These are phyloP conservation scores for Yamadazyma kitorensis DNA, from an alignment of 805 yeast species.

Conservation along the genomic window DNA sequence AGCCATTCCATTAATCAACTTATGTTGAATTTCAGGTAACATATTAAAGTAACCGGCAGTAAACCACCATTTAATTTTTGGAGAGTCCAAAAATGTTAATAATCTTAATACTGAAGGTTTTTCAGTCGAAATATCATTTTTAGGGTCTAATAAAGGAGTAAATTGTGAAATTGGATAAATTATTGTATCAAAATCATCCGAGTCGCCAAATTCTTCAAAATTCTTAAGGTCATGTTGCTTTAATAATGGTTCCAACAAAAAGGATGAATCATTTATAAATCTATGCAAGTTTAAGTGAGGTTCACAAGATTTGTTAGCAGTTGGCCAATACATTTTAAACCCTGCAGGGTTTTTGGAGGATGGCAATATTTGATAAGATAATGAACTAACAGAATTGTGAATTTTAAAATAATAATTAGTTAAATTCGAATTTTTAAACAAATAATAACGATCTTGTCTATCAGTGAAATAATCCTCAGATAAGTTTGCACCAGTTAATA, in stretches of 20 bases:
- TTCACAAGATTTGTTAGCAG: conserved; percentile 59
- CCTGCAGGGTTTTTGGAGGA: conserved; percentile 44
- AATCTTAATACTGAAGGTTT: conserved; percentile 64
- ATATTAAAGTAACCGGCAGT: conserved; percentile 97
- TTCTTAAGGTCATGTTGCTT: conserved; percentile 36
- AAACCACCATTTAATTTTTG: conserved; percentile 69
- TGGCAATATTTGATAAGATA: conserved; percentile 63
- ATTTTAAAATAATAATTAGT: conserved; percentile 74
- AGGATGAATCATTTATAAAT: conserved; percentile 57
- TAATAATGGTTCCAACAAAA: conserved; percentile 56
- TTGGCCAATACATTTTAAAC: conserved; percentile 72
- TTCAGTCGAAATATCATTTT: conserved; percentile 71
- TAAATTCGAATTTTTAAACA: conserved; percentile 56
- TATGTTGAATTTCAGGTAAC: conserved; percentile 65
- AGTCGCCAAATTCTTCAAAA: conserved; percentile 31
- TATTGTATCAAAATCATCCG: conserved; percentile 49
- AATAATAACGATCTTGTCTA: conserved; percentile 89
- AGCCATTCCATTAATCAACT: conserved; percentile 57
- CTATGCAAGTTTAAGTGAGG: conserved; percentile 55
- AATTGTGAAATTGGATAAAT: conserved; percentile 92
- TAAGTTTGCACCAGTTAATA: conserved; percentile 87
- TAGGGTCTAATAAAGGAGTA: conserved; percentile 69
- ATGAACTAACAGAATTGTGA: conserved; percentile 61
- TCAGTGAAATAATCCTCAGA: conserved; percentile 90
- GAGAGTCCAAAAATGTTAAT: conserved; percentile 54